Evolutionary conservation across 1,139 yeast genomes (phyloP).

Genomic region (Taphrina pruni): DNA sequence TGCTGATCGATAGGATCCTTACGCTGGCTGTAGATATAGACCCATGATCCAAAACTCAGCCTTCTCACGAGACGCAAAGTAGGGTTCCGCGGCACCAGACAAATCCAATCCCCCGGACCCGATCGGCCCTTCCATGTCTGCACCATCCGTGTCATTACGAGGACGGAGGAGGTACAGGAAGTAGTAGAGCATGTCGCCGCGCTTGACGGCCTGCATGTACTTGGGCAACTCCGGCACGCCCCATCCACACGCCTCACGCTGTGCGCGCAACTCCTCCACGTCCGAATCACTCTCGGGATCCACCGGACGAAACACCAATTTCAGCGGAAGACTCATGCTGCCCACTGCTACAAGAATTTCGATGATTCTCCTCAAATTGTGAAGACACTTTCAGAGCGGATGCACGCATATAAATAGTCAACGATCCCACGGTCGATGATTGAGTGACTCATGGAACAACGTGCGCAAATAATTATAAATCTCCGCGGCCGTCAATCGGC

Average conservation of each 20-base stretch:
- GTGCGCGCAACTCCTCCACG: constrained; percentile 12
- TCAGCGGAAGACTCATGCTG: not conserved
- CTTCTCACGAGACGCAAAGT: not conserved
- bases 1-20: not conserved
- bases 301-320: constrained; percentile 13
- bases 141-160: not conserved
- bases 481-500: too few relatives aligned
- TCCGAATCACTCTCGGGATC: constrained; percentile 13
- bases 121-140: not conserved
- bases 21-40: constrained; percentile 9
- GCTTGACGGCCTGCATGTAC: constrained; percentile 11
- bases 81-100: constrained; percentile 11
- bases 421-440: too few relatives aligned
- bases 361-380: too few relatives aligned
- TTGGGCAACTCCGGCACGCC: constrained; percentile 8
- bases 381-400: too few relatives aligned
- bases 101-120: constrained; percentile 37
- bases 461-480: too few relatives aligned
- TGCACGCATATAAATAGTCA: too few relatives aligned
- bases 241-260: constrained; percentile 27
- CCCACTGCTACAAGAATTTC: too few relatives aligned
- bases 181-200: constrained; percentile 31
- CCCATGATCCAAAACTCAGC: constrained; percentile 27
- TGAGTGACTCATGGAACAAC: too few relatives aligned
- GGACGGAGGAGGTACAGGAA: constrained; percentile 16